Base-by-base conservation (phyloP, 805 yeast genomes). In the Lachancea mirantina region DNA sequence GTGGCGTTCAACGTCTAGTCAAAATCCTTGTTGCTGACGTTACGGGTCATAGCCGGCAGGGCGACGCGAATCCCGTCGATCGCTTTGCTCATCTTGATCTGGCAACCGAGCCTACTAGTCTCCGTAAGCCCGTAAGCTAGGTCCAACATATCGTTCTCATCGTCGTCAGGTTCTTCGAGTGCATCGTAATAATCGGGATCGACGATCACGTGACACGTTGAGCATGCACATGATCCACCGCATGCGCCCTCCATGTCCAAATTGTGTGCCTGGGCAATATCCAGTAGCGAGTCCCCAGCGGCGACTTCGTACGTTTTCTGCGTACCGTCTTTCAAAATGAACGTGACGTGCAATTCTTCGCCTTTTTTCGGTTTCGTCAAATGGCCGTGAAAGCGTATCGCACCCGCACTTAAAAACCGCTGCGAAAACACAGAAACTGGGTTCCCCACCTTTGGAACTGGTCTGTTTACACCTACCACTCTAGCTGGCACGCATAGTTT, bases 151-250 rank as follows among this genome's bases (percentile, higher is more conserved):
- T 92, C 98, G 55, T 92, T 89, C 59, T 92, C 98, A 53, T 92
- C 98, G 55, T 92, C 98, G 43, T 78, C 84, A 0, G 98, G 97
- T 57, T 92, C 97, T 7, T 92, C 95, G 43, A 92, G 74, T 30
- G 65, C 72, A 52, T 92, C 98, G 61, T 85, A 92, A 56, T 67
- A 87, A 28, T 82, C 96, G 1, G 98, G 97, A 55, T 92, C 98
- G 23, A 92, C 87, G 31, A 92, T 89, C 34, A 92, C 79, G 61
- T 92, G 98, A 55, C 98, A 92, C 0, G 98, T 92, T 4, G 96
- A 87, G 57, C 98, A 92, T 1, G 98, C 98, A 67, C 98, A 92
- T 4, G 96, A 85, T 3, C 97, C 98, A 14, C 98, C 98, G 61
- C 98, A 92, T 0, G 98, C 98, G 27, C 84, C 95, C 57, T 92